Percentiles rank a stretch among this genome's conserved stretches.
phyloP scores from a whole-genome alignment of 768 basidiomycete genomes.

The Lentinula guzmanii region DNA sequence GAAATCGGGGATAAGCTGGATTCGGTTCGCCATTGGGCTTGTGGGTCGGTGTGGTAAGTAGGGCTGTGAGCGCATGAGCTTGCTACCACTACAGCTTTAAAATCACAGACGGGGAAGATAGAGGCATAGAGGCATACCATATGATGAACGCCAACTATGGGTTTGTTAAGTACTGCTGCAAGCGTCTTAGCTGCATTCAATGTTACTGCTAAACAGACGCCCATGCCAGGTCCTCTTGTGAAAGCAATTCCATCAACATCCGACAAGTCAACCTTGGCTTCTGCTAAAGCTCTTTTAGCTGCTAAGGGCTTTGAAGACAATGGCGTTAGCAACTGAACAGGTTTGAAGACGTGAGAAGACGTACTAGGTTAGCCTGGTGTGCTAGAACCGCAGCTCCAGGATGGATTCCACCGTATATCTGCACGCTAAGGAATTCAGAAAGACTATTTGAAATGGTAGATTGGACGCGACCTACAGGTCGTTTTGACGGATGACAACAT shows the following conservation, averaged over 20 bases:
- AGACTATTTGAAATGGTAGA: neutral
- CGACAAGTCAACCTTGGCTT: slow-evolving; percentile 51
- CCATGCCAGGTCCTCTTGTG: slow-evolving; percentile 85
- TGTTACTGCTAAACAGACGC: slow-evolving; percentile 73
- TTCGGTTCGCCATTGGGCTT: slow-evolving; percentile 2
- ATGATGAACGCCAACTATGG: slow-evolving; percentile 83
- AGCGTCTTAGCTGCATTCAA: slow-evolving; percentile 82
- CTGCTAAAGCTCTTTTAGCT: slow-evolving; percentile 57
- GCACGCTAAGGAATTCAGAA: slow-evolving; percentile 35
- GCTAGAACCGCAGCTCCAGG: slow-evolving; percentile 70
- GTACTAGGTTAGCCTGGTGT: slow-evolving; percentile 77
- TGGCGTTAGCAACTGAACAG: neutral
- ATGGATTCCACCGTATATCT: slow-evolving; percentile 66
- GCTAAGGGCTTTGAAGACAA: slow-evolving; percentile 55
- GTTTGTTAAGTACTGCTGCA: slow-evolving; percentile 72
- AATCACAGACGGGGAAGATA: neutral
- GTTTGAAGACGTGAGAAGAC: neutral
- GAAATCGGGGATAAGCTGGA: slow-evolving; percentile 51
- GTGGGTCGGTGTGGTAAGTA: slow-evolving; percentile 47
- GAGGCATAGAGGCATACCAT: slow-evolving; percentile 60
- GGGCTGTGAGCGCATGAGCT: slow-evolving; percentile 84
- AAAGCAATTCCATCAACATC: slow-evolving; percentile 87
- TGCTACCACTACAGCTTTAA: slow-evolving; percentile 43
- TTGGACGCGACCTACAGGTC: slow-evolving; percentile 34
- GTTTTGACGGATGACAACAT: slow-evolving; percentile 83